Evolutionary conservation across 2,329 filamentous ascomycete genomes (phyloP), one percentile per base, ranked within the genome.

Genomic region (Akanthomyces uredinophilus): DNA sequence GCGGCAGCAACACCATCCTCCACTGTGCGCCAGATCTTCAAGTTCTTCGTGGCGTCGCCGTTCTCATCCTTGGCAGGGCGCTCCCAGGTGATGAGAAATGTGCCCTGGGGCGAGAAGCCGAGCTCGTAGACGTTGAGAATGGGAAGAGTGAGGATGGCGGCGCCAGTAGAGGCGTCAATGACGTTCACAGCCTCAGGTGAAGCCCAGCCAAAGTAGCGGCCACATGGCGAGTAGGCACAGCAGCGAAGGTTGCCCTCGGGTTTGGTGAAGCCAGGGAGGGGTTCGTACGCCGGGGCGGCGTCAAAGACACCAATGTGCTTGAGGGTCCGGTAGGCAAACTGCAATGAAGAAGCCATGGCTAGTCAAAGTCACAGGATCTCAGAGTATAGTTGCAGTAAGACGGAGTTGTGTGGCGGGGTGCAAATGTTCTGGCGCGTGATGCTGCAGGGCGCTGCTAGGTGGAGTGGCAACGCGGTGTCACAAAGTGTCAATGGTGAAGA

Each of bases 41-140:
- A 81, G 74, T 99, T 99, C 85, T 96, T 97, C 69, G 87, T 88
- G 51, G 95, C 92, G 75, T 97, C 92, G 62, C 95, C 95, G 64
- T 90, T 88, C 72, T 94, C 94, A 71, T 98, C 94, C 80, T 98
- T 98, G 67, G 85, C 83, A 10, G 92, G 90, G 41, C 95, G 88
- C 80, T 99, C 94, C 92, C 93, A 98, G 60, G 95, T 98, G 73
- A 96, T 96, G 73, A 98, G 81, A 77, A 91, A 99, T 63, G 91
- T 95, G 65, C 95, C 95, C 61, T 87, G 83, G 5, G 94, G 95
- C 29, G 95, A 99, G 79, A 99, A 99, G 67, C 89, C 91, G 64
- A 99, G 81, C 75, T 99, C 95, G 79, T 91, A 96, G 67, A 98
- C 92, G 72, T 96, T 94, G 64, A 88, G 79, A 49, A 92, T 86